Evolutionary conservation across 345 rosid genomes (phyloP), one percentile per base, ranked within the genome.

Genomic region (Brassica napus): DNA sequence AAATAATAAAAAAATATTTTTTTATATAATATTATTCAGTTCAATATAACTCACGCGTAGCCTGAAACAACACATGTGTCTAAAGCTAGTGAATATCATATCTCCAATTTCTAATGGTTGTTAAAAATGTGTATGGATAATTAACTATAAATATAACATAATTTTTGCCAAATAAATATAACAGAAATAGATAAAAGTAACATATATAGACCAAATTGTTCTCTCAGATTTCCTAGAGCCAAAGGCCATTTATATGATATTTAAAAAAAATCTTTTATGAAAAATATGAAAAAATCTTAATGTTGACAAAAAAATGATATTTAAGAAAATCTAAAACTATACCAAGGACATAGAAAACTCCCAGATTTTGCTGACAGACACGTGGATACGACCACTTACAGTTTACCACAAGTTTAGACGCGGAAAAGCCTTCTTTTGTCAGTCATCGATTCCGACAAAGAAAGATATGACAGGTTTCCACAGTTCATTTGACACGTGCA

Each of bases 371-470:
- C 9, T 79, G 54, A 49, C 23, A 2, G 49, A 67, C 63, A 66
- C 77, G 77, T 67, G 73, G 77, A 59, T 24, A 60, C 16, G 11
- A 71, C 35, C 54, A 5, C 24, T 21, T 66, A 66, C 8, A 6
- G n/a, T 4, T 1, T 15, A 57, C 57, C 47, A 34, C 74, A 34
- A 35, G 1, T 37, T 16, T 65, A 16, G 8, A 35, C 26, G 28
- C 5, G 14, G 1, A 79, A 79, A 79, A 79, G 78, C 78, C 26
- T 8, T 12, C 54, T 49, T 61, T 68, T 79, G 70, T 79, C 78
- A 32, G 37, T 28, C 66, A 39, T 69, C 18, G 71, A 74, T 24
- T 37, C 78, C 71, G 75, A 73, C 78, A 60, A 28, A 16, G 69
- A 73, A n/a, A 4, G 58, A 66, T 61, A 66, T 71, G 37, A 72